Conservation (phyloP, 208 protist species). For the Leishmania gerbilli region DNA sequence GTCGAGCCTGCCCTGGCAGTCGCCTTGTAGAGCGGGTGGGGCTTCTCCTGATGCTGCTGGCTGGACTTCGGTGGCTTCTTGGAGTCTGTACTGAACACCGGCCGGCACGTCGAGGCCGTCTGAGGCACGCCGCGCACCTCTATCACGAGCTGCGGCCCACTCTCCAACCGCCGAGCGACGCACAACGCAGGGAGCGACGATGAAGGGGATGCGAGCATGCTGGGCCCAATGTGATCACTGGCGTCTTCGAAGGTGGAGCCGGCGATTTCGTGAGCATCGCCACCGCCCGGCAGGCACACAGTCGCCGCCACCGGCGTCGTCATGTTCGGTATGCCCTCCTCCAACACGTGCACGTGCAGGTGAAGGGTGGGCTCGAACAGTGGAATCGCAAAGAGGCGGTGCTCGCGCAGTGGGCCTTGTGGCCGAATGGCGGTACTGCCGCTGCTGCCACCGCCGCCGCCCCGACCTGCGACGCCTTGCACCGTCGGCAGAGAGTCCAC, state of each 20-base stretch:
- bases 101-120: constrained; percentile 16
- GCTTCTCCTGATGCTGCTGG: constrained; percentile 4
- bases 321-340: constrained; percentile 43
- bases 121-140: constrained; percentile 50
- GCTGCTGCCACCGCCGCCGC: constrained; percentile 23
- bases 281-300: not conserved
- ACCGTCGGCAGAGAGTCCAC: constrained; percentile 52
- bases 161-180: constrained; percentile 29
- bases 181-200: constrained; percentile 12
- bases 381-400: constrained; percentile 76
- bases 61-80: not conserved
- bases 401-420: constrained; percentile 36
- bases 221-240: not conserved
- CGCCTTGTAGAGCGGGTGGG: not conserved
- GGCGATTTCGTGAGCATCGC: not conserved
- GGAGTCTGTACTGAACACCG: not conserved
- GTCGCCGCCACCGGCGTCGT: constrained; percentile 28
- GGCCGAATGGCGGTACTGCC: constrained; percentile 2
- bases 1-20: not conserved
- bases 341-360: constrained; percentile 64
- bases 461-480: constrained; percentile 23
- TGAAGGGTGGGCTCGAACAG: constrained; percentile 62
- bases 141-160: constrained; percentile 43
- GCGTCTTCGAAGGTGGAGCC: not conserved
- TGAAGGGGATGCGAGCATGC: not conserved